A percentile compares a stretch with the other conserved stretches of the same genome.
Evolutionary conservation across 2,329 filamentous ascomycete species (phyloP).

Genomic region (Xenosphaeropsis pyriputrescens): DNA sequence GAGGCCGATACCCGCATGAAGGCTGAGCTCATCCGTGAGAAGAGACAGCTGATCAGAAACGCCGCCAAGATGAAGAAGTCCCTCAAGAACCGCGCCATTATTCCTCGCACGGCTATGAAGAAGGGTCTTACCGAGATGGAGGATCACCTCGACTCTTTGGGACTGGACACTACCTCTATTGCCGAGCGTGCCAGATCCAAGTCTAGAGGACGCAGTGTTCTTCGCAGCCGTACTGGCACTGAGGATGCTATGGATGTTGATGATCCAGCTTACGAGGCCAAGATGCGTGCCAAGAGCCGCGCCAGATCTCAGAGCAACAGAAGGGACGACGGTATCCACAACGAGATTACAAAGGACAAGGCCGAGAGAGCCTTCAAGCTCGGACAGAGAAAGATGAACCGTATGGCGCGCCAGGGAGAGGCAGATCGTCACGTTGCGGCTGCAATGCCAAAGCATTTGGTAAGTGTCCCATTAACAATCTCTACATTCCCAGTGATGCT

Average conservation of each 20-base stretch:
- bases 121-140: conserved; percentile 82
- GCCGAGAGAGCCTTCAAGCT: conserved; percentile 80
- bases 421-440: conserved; percentile 81
- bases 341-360: conserved; percentile 53
- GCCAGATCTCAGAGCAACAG: conserved; percentile 54
- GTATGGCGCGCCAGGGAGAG: conserved; percentile 93
- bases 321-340: conserved; percentile 61
- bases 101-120: conserved; percentile 69
- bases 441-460: conserved; percentile 78
- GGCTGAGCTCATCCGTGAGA: conserved; percentile 90
- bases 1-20: conserved; percentile 81
- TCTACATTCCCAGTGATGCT: not conserved
- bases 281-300: conserved; percentile 60
- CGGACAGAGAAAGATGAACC: conserved; percentile 96
- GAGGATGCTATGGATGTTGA: conserved; percentile 68
- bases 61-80: conserved; percentile 91
- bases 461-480: conserved; percentile 32
- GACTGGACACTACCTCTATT: conserved; percentile 68
- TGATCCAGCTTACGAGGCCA: conserved; percentile 34
- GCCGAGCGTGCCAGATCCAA: conserved; percentile 57
- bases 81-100: conserved; percentile 91
- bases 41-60: conserved; percentile 83
- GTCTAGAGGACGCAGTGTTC: conserved; percentile 55
- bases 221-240: conserved; percentile 45
- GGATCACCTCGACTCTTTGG: conserved; percentile 68